Conservation (phyloP, 2,329 filamentous ascomycete genomes). For the Fusarium chlamydosporum region DNA sequence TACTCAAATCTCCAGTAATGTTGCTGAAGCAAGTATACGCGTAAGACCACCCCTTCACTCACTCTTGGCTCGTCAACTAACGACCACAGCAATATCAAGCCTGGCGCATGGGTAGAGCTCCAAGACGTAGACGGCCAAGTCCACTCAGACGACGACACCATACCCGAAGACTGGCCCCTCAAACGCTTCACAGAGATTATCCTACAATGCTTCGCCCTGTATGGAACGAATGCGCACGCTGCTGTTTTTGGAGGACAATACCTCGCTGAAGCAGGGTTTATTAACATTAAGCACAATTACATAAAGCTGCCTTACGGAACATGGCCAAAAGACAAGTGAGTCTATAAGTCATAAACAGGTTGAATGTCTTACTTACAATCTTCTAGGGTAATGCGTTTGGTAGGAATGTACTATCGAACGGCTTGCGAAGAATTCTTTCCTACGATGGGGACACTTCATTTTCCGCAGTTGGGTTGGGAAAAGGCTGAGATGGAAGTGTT, state of each 20-base stretch:
- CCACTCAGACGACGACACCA: conserved; percentile 55
- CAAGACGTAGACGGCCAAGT: conserved; percentile 61
- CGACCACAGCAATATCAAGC: conserved; percentile 55
- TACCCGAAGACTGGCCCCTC: conserved; percentile 54
- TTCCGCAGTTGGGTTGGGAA: conserved; percentile 57
- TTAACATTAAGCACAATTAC: conserved; percentile 56
- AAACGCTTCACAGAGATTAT: conserved; percentile 55
- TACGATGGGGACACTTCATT: conserved; percentile 58
- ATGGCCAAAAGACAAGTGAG: conserved; percentile 63
- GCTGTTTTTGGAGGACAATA: conserved; percentile 57
- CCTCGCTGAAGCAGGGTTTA: conserved; percentile 56
- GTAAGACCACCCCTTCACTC: conserved; percentile 53
- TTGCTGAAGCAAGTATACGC: conserved; percentile 52
- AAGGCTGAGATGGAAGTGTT: conserved; percentile 54
- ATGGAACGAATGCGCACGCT: conserved; percentile 57
- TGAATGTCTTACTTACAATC: neutral
- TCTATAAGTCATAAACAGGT: accelerated
- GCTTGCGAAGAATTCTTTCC: conserved; percentile 60
- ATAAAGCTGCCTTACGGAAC: conserved; percentile 62
- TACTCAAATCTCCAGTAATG: conserved; percentile 53
- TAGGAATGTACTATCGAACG: conserved; percentile 60
- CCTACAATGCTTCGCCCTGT: conserved; percentile 56
- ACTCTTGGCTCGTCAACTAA: neutral
- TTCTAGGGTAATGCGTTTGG: conserved; percentile 55
- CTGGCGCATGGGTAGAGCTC: conserved; percentile 63